phyloP scores from a whole-genome alignment of 2,329 filamentous ascomycete genomes.

The Tolypocladium amazonense region DNA sequence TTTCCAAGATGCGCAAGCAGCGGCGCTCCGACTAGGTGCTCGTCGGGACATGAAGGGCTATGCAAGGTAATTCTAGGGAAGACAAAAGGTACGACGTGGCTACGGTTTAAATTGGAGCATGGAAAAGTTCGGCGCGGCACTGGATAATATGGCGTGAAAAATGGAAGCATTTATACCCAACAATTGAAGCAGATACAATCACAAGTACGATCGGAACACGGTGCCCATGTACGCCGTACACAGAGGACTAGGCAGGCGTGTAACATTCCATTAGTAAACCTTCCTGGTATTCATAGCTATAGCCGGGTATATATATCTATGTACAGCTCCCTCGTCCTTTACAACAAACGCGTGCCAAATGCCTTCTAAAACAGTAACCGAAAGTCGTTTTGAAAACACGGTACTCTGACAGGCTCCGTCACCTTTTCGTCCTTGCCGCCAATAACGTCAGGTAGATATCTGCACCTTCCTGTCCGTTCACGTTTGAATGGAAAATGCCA shows the following conservation, averaged over 20 bases:
- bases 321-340: not conserved
- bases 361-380: not conserved
- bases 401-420: not conserved
- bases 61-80: not conserved
- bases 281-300: constrained; percentile 1
- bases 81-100: not conserved
- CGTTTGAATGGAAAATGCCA: not conserved
- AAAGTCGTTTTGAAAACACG: not conserved
- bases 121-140: not conserved
- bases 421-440: too few relatives aligned
- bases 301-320: constrained; percentile 2
- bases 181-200: not conserved
- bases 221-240: not conserved
- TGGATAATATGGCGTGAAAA: not conserved
- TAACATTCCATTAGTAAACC: not conserved
- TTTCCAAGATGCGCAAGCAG: constrained; percentile 21
- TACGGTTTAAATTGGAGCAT: not conserved
- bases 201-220: not conserved
- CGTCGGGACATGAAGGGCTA: not conserved
- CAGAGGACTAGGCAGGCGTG: not conserved
- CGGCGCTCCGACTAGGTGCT: not conserved
- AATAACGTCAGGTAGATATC: not conserved
- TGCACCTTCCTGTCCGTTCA: not conserved
- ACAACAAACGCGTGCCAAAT: not conserved
- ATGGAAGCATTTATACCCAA: not conserved